phyloP scores from a whole-genome alignment of 441 rosid species.

The Mallotus japonicus region DNA sequence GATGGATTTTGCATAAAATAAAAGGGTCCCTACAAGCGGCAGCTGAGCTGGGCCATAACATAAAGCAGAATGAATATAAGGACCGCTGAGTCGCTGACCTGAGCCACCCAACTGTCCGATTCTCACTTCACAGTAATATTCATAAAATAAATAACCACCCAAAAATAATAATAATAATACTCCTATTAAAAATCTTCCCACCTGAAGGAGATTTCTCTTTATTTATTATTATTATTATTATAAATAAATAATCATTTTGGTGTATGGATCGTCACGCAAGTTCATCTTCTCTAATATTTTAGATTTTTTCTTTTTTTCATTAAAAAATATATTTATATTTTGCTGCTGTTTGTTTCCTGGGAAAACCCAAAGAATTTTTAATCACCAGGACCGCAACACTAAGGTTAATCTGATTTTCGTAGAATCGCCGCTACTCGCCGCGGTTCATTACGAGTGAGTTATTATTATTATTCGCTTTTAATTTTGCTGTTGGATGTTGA shows the following conservation, averaged over 20 bases:
- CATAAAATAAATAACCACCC: too few relatives aligned
- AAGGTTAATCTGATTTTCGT: neutral
- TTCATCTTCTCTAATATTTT: too few relatives aligned
- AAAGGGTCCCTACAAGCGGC: too few relatives aligned
- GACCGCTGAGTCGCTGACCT: slow-evolving; percentile 12
- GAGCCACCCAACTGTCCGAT: slow-evolving; percentile 12
- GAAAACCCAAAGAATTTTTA: neutral
- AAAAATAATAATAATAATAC: neutral
- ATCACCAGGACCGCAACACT: neutral
- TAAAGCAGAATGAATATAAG: neutral
- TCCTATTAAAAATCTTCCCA: neutral
- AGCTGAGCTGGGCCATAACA: too few relatives aligned
- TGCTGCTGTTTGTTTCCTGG: slow-evolving; percentile 22
- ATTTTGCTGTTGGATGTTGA: neutral
- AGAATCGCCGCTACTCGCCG: slow-evolving; percentile 15
- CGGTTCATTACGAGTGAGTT: slow-evolving; percentile 19
- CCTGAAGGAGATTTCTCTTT: neutral
- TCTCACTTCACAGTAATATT: neutral
- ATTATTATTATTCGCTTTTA: neutral
- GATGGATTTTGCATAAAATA: too few relatives aligned
- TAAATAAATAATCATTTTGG: neutral
- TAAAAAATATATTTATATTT: neutral
- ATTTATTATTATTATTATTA: neutral
- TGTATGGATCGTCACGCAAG: neutral
- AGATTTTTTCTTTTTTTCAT: neutral